phyloP scores from a whole-genome alignment of 2,329 filamentous ascomycete genomes.

The Diaporthe sp. region DNA sequence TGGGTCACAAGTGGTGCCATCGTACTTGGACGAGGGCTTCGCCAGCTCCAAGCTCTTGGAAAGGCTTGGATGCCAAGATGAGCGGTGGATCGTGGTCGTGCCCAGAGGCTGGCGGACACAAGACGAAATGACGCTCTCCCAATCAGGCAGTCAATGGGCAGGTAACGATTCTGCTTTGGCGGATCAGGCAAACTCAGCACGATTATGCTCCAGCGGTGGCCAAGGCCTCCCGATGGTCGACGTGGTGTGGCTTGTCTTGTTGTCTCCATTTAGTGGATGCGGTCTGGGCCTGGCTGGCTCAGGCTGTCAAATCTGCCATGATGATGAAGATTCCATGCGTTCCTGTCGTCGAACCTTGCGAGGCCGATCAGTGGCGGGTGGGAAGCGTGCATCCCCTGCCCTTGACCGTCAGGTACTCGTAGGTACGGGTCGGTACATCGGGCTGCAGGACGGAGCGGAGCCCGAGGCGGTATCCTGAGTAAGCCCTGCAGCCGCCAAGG shows the following conservation, averaged over 20 bases:
- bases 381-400: not conserved
- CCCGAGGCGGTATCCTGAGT: constrained; percentile 34
- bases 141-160: constrained; percentile 21
- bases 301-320: constrained; percentile 20
- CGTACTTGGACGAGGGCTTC: constrained; percentile 10
- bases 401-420: constrained; percentile 17
- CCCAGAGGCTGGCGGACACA: constrained; percentile 17
- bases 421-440: constrained; percentile 35
- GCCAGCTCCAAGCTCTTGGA: constrained; percentile 22
- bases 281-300: constrained; percentile 28
- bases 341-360: constrained; percentile 32
- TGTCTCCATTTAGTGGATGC: constrained; percentile 18
- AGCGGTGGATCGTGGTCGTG: constrained; percentile 6
- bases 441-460: constrained; percentile 29
- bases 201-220: constrained; percentile 8
- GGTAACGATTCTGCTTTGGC: constrained; percentile 25
- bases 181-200: constrained; percentile 30
- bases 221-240: constrained; percentile 12
- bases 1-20: constrained; percentile 16
- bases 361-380: constrained; percentile 9
- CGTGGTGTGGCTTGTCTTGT: constrained; percentile 21
- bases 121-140: constrained; percentile 19
- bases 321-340: constrained; percentile 24
- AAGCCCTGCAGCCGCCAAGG: constrained; percentile 34
- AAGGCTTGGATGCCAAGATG: constrained; percentile 27